Percentiles rank a stretch among this genome's conserved stretches.
These are phyloP conservation scores for Pichia sp. DNA, from an alignment of 1,139 yeast genomes.

Conservation along the genomic window DNA sequence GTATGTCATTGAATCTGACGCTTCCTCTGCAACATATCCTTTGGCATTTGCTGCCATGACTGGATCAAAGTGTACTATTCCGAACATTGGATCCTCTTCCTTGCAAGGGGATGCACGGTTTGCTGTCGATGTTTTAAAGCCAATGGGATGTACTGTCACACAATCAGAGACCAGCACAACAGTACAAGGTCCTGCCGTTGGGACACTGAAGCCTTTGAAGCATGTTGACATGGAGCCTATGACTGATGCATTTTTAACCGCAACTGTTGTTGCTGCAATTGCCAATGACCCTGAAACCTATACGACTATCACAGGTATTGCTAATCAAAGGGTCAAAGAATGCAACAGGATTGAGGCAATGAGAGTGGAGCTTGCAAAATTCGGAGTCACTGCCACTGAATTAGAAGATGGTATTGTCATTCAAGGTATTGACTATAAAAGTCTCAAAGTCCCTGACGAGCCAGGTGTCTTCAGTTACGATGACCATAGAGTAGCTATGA, in stretches of 20 bases:
- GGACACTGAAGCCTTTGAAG: conserved; percentile 63
- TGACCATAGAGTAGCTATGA: conserved; percentile 98
- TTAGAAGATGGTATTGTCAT: conserved; percentile 90
- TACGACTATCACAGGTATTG: conserved; percentile 90
- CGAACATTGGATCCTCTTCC: conserved; percentile 88
- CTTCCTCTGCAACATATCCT: conserved; percentile 98
- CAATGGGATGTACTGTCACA: conserved; percentile 90
- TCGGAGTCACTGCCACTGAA: conserved; percentile 83
- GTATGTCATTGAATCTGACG: conserved; percentile 92
- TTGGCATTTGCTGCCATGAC: conserved; percentile 97
- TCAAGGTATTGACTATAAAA: conserved; percentile 53
- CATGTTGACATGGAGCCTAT: conserved; percentile 97
- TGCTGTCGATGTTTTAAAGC: conserved; percentile 85
- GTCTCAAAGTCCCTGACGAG: conserved; percentile 48
- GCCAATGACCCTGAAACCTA: conserved; percentile 53
- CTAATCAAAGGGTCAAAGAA: conserved; percentile 96
- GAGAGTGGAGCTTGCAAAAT: conserved; percentile 82
- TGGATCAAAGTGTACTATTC: conserved; percentile 87
- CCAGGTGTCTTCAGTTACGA: conserved; percentile 79
- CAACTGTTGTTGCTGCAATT: conserved; percentile 88
- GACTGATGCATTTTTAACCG: conserved; percentile 98
- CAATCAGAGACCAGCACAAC: conserved; percentile 86
- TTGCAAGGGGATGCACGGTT: conserved; percentile 97
- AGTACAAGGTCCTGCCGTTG: conserved; percentile 80
- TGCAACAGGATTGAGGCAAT: conserved; percentile 95